Evolutionary conservation across 805 yeast species (phyloP), one percentile per base, ranked within the genome.

Genomic region (Teunomyces cretensis): DNA sequence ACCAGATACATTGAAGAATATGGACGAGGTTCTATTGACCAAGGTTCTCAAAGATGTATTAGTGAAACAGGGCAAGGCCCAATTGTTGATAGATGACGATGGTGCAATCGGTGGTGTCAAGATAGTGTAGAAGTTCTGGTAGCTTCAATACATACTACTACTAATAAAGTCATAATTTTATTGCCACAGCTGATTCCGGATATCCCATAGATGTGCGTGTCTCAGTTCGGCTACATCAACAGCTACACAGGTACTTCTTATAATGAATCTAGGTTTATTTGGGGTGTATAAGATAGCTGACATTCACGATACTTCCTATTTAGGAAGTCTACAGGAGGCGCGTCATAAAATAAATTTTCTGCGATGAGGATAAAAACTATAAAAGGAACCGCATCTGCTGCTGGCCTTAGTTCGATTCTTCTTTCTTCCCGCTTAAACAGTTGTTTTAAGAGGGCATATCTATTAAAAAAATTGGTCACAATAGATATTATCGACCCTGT

Each of bases 81-180:
- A 83, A 41, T 60, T 87, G 15, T 64, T 91, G 63, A 82, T 81
- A 63, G 86, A 80, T 39, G 85, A 83, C 33, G 80, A 76, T 31
- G 83, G 82, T 9, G 75, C 72, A 42, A 78, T 86, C 16, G 85
- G 84, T 2, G 98, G 96, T 16, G 86, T 91, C 4, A 92, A 92
- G 65, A 75, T 83, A 22, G 78, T 79, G 26, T 81, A 57, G 58
- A 13, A 32, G 31, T 11, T 14, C 24, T 28, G 36, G 36, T 27
- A 41, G 5, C 17, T 41, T 17, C 12, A 2, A 35, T 8, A 35
- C n/a, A n/a, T 12, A 35, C 13, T 19, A 17, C 22, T 11, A 24
- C 9, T n/a, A 17, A 22, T 6, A 17, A 33, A 33, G 11, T 19
- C 5, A 12, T 6, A 16, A 17, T 16, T 14, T 12, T 12, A 35